A percentile compares a stretch with the other conserved stretches of the same genome.
These are phyloP conservation scores for Cladosporium colombiae DNA, from an alignment of 2,329 filamentous ascomycete species.

Conservation along the genomic window DNA sequence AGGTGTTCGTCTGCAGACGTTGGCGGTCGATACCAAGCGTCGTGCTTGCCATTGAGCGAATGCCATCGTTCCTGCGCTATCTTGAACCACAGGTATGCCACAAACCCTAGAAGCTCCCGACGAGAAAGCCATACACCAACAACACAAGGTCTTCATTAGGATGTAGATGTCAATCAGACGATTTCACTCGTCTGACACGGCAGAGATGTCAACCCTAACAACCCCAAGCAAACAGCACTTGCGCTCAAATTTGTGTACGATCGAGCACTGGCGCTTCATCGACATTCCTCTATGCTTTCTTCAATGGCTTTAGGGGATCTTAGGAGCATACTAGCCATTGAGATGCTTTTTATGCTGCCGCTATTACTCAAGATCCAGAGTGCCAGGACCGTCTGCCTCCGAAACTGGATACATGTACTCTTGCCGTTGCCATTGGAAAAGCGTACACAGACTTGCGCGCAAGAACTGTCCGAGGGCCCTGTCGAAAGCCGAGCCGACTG, in stretches of 20 bases:
- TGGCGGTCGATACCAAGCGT: not conserved
- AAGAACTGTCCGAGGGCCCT: no score
- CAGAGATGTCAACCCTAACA: not conserved
- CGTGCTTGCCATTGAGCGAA: not conserved
- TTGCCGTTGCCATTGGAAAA: not conserved
- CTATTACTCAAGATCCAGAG: no score
- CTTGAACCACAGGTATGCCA: not conserved
- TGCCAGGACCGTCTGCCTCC: not conserved
- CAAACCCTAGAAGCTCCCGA: not conserved
- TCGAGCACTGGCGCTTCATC: no score
- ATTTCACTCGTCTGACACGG: not conserved
- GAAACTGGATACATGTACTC: not conserved
- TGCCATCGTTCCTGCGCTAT: not conserved
- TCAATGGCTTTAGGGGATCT: no score
- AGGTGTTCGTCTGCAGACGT: not conserved
- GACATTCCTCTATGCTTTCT: no score
- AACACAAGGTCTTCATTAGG: not conserved
- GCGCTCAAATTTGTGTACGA: not conserved
- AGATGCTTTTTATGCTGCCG: not conserved
- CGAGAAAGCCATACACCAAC: not conserved
- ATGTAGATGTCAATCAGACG: not conserved
- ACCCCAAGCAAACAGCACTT: not conserved
- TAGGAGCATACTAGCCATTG: not conserved
- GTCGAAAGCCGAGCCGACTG: not conserved
- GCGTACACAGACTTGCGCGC: not conserved